Percentiles rank a stretch among this genome's conserved stretches.
Conservation (phyloP, 345 rosid genomes). For the Eucalyptus viminalis region DNA sequence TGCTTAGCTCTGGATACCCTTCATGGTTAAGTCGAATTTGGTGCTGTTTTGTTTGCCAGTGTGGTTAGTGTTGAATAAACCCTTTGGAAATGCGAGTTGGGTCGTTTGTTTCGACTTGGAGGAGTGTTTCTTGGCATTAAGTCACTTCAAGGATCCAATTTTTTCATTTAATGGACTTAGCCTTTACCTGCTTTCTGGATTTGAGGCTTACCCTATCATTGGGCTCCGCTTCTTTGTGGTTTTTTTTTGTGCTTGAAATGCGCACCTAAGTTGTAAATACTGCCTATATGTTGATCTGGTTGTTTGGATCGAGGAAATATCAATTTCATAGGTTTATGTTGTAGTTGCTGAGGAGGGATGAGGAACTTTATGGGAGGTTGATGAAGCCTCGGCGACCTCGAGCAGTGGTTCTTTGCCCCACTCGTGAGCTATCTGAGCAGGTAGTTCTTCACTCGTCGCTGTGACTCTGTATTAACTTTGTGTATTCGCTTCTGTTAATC, state of each 20-base stretch:
- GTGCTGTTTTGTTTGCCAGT: background rate
- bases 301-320: background rate
- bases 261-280: background rate
- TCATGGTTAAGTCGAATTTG: background rate
- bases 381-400: constrained; percentile 88
- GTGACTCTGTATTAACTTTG: background rate
- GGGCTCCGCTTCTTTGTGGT: background rate
- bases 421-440: constrained; percentile 97
- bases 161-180: background rate
- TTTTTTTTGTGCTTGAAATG: background rate
- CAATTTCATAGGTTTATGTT: background rate
- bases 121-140: background rate
- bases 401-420: constrained; percentile 87
- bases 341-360: constrained; percentile 82
- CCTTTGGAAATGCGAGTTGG: background rate
- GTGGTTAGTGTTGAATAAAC: background rate
- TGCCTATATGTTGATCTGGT: background rate
- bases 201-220: background rate
- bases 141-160: background rate
- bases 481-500: background rate
- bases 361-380: constrained; percentile 44
- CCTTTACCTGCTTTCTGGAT: background rate
- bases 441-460: constrained; percentile 3
- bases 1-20: background rate
- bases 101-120: background rate